Conservation (phyloP, 768 basidiomycete species). For the Naganishia onofrii region DNA sequence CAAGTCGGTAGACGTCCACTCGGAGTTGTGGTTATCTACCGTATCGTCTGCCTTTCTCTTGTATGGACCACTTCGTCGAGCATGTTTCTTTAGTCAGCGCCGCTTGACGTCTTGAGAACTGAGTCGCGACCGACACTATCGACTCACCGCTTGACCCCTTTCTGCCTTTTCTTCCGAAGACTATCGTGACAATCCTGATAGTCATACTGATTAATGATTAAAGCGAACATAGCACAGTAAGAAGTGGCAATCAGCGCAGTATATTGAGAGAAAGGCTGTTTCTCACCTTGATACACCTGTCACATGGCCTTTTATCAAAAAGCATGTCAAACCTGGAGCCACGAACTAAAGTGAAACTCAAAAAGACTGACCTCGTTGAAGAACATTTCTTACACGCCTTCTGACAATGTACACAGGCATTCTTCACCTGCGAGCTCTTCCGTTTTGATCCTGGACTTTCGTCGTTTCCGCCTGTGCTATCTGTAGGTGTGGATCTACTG, state of each 20-base stretch:
- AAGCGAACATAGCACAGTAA: background rate
- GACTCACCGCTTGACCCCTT: conserved; percentile 47
- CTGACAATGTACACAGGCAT: conserved; percentile 50
- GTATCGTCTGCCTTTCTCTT: background rate
- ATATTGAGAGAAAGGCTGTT: background rate
- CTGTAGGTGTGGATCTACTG: background rate
- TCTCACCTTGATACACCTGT: conserved; percentile 42
- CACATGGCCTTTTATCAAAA: conserved; percentile 38
- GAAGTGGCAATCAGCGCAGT: background rate
- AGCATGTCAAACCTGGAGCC: background rate
- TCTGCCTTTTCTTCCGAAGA: conserved; percentile 44
- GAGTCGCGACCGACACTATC: background rate
- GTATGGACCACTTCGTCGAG: background rate
- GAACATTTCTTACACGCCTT: conserved; percentile 52
- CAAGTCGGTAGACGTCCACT: background rate
- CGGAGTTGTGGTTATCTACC: background rate
- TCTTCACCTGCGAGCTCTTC: conserved; percentile 46
- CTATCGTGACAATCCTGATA: conserved; percentile 46
- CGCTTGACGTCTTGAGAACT: no score
- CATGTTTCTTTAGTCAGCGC: background rate
- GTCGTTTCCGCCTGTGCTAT: background rate
- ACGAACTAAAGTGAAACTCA: background rate
- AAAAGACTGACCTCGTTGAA: conserved; percentile 41
- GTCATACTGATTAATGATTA: conserved; percentile 32
- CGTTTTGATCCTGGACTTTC: background rate